Base-by-base conservation (phyloP, 2,329 filamentous ascomycete species). In the Chrysoporthe deuterocubensis region DNA sequence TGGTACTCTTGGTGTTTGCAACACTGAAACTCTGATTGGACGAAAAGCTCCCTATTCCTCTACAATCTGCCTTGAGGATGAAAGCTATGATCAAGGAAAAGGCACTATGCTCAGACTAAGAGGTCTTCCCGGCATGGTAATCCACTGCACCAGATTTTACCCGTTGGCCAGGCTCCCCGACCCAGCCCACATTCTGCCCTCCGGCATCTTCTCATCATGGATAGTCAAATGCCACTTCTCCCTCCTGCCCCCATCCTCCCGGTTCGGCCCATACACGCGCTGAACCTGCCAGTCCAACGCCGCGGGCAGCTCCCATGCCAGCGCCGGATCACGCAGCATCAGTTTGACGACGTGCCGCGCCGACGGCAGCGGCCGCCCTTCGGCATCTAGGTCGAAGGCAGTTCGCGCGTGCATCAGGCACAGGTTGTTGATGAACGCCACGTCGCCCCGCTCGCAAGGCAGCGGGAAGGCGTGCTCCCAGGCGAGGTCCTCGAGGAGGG, bases 391-490 rank as follows among this genome's bases (percentile, higher is more conserved):
- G 13, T 54, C 50, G 21, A 54, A 54, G 13, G 50, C 50, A 14
- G 50, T 54, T 7, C 50, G 50, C 50, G 50, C 50, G 26, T 54
- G 50, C 21, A 54, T 54, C 50, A 54, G 50, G 26, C 50, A 54
- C 26, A 54, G 50, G 50, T 54, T 54, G 50, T 54, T 54, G 21
- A 54, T 54, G 50, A 54, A 54, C 4, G 50, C 11, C 3, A 54
- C 32, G 21, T 54, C 26, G 21, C 50, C 50, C 4, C 26, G 50
- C 50, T 54, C 50, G 50, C 50, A 54, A 6, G 50, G 50, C 11
- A 54, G 50, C 21, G 50, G 50, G 11, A 54, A 54, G 26, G 50
- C 50, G 50, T 54, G 11, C 50, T 54, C 14, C 21, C 50, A 54
- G 1, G 50, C 50, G 13, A 54, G 26, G 9, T 54, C 50, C 21